Evolutionary conservation across 306 rosid species (phyloP).

Genomic region (Begonia fuchsioides): DNA sequence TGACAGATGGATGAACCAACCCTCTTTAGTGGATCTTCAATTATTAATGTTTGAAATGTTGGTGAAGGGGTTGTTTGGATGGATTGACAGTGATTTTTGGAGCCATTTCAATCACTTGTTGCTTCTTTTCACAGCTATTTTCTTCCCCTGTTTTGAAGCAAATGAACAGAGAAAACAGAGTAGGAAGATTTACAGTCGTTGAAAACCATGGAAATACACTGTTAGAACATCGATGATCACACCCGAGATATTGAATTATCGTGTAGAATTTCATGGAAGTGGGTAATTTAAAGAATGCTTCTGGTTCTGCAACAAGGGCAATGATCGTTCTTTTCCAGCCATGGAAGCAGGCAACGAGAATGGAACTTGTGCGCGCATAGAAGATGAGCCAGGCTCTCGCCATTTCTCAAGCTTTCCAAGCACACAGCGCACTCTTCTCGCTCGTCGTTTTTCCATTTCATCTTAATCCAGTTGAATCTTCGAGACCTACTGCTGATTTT

Average conservation of each 20-base stretch:
- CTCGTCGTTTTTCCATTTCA: slow-evolving; percentile 45
- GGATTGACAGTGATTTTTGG: slow-evolving; percentile 11
- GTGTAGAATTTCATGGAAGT: too few relatives aligned
- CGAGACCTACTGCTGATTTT: slow-evolving; percentile 16
- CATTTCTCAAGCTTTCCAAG: slow-evolving; percentile 35
- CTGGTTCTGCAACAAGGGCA: slow-evolving; percentile 81
- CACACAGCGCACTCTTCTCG: slow-evolving; percentile 65
- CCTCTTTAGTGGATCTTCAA: too few relatives aligned
- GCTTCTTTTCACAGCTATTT: background rate
- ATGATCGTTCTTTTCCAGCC: slow-evolving; percentile 49
- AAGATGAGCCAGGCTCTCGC: slow-evolving; percentile 39
- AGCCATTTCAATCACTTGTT: slow-evolving; percentile 2
- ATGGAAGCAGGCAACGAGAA: slow-evolving; percentile 55
- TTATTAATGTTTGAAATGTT: background rate
- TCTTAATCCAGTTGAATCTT: slow-evolving; percentile 50
- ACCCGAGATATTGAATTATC: too few relatives aligned
- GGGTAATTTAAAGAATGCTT: slow-evolving; percentile 1
- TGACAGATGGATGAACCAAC: too few relatives aligned
- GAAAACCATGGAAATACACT: too few relatives aligned
- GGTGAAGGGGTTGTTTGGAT: background rate
- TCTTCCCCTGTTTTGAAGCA: too few relatives aligned
- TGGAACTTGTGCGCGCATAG: slow-evolving; percentile 84
- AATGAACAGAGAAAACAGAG: too few relatives aligned
- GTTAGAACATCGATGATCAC: too few relatives aligned
- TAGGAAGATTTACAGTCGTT: too few relatives aligned